Conservation (phyloP, 108 stramenopile genomes). For the Nitzschia sp. region DNA sequence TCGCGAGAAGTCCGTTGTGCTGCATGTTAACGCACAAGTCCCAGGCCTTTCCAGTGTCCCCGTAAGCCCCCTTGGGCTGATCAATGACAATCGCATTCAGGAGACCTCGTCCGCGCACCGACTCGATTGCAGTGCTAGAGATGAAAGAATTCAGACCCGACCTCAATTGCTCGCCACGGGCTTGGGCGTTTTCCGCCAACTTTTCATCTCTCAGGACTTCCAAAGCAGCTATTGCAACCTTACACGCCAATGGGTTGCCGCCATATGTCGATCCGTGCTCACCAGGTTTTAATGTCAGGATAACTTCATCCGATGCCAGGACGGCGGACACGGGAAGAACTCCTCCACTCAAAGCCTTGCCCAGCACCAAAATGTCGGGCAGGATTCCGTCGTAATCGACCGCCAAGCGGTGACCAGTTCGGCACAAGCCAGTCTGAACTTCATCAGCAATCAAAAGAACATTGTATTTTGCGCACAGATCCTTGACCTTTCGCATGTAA, state of each 20-base stretch:
- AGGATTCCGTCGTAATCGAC: constrained; percentile 90
- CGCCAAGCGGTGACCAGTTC: constrained; percentile 93
- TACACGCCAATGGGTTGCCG: constrained; percentile 99
- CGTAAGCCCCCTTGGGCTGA: constrained; percentile 84
- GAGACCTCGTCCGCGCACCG: constrained; percentile 93
- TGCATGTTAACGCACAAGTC: constrained; percentile 90
- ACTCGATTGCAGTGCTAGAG: constrained; percentile 64
- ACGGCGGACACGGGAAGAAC: constrained; percentile 97
- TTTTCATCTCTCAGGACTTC: constrained; percentile 96
- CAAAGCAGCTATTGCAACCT: constrained; percentile 95
- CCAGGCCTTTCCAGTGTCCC: constrained; percentile 90
- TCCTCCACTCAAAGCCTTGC: constrained; percentile 98
- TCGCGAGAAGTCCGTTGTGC: constrained; percentile 94
- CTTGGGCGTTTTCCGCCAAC: constrained; percentile 80
- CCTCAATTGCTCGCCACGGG: constrained; percentile 90
- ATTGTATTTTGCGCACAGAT: constrained; percentile 92
- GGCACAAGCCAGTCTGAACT: constrained; percentile 98
- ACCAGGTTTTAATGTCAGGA: constrained; percentile 96
- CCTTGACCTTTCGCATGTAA: constrained; percentile 89
- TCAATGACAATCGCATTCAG: constrained; percentile 97
- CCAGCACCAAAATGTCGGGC: constrained; percentile 96
- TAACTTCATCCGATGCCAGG: constrained; percentile 93
- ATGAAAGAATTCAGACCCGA: constrained; percentile 67
- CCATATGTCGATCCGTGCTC: constrained; percentile 99
- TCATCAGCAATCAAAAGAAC: constrained; percentile 98